A percentile compares a stretch with the other conserved stretches of the same genome.
Conservation (phyloP, 2,329 filamentous ascomycete species). For the Fusarium nanum region DNA sequence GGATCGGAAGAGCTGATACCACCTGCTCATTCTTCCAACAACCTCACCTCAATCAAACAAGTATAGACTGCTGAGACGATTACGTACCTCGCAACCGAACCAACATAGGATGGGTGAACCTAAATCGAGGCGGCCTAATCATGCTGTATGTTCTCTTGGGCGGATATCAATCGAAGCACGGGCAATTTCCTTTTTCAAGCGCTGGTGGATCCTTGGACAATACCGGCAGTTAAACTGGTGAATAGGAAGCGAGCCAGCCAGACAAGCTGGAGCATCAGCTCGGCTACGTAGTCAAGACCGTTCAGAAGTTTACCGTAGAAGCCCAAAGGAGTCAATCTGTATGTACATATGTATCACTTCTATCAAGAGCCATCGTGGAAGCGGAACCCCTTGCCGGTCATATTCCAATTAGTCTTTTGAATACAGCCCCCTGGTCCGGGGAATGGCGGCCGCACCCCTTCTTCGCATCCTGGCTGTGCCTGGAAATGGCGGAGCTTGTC, state of each 20-base stretch:
- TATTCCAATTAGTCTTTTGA: constrained; percentile 36
- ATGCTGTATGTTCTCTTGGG: constrained; percentile 27
- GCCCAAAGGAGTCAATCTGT: constrained; percentile 32
- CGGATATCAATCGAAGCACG: constrained; percentile 33
- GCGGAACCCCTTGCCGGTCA: constrained; percentile 49
- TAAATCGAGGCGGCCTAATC: constrained; percentile 32
- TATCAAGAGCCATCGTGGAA: constrained; percentile 45
- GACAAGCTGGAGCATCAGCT: constrained; percentile 38
- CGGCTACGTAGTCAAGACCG: constrained; percentile 27
- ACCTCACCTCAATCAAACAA: not conserved
- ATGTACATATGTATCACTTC: constrained; percentile 39
- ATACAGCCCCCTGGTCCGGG: constrained; percentile 41
- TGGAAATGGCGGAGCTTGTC: constrained; percentile 41
- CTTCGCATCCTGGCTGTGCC: constrained; percentile 43
- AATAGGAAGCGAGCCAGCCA: constrained; percentile 36
- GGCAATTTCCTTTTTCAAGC: constrained; percentile 33
- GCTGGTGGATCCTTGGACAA: constrained; percentile 31
- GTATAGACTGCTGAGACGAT: not conserved
- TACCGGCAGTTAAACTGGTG: constrained; percentile 44
- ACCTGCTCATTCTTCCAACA: not conserved
- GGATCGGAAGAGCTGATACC: not conserved
- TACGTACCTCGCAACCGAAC: constrained; percentile 11
- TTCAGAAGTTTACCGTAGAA: constrained; percentile 29
- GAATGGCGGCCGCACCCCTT: constrained; percentile 43
- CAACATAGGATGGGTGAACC: constrained; percentile 17